Percentiles rank a stretch among this genome's conserved stretches.
Evolutionary conservation across 345 rosid genomes (phyloP).

Genomic region (Orychophragmus violaceus): DNA sequence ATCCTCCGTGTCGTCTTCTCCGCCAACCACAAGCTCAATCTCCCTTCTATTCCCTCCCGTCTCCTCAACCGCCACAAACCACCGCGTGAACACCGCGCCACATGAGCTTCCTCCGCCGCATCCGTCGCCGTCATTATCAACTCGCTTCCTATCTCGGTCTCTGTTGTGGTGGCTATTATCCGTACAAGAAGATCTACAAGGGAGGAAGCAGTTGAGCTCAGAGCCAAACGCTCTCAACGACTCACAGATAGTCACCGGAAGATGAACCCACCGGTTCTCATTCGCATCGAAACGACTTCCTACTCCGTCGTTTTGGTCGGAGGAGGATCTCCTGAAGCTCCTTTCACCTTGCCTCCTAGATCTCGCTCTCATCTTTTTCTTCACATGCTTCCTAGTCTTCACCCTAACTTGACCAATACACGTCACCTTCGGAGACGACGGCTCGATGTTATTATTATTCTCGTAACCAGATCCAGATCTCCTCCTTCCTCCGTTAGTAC

Average conservation of each 20-base stretch:
- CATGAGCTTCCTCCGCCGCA: conserved; percentile 41
- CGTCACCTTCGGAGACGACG: conserved; percentile 92
- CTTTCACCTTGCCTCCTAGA: conserved; percentile 58
- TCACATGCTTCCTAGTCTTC: conserved; percentile 88
- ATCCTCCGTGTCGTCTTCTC: conserved; percentile 37
- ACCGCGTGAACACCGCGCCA: conserved; percentile 73
- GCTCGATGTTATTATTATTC: conserved; percentile 37
- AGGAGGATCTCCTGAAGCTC: conserved; percentile 48
- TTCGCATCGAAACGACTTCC: conserved; percentile 22
- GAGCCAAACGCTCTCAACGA: conserved; percentile 72
- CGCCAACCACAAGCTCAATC: conserved; percentile 73
- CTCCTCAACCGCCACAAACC: conserved; percentile 76
- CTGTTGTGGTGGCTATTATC: conserved; percentile 17
- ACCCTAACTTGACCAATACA: conserved; percentile 99
- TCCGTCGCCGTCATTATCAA: conserved; percentile 26
- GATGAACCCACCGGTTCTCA: conserved; percentile 69
- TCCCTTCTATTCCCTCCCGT: conserved; percentile 57
- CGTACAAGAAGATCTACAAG: conserved; percentile 77
- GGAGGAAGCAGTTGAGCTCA: conserved; percentile 80
- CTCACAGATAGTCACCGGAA: conserved; percentile 78
- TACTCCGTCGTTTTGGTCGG: conserved; percentile 18
- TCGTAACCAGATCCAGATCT: conserved; percentile 52
- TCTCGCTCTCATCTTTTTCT: conserved; percentile 64
- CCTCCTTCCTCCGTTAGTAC: conserved; percentile 46
- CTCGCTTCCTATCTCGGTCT: conserved; percentile 22